phyloP scores from a whole-genome alignment of 345 rosid genomes.

The Citrus maxima region DNA sequence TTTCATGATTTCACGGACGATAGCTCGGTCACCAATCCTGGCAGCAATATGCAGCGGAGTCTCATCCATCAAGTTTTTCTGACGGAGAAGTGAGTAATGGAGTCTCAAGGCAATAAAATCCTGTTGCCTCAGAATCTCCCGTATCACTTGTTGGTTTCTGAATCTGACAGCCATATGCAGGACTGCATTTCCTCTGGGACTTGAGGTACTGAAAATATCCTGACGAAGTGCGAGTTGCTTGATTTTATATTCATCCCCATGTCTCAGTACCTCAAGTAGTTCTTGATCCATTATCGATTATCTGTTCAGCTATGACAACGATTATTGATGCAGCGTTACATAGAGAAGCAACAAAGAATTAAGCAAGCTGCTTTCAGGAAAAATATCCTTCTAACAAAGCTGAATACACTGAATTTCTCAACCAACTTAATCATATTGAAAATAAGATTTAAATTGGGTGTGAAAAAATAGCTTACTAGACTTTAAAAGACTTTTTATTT shows the following conservation, averaged over 20 bases:
- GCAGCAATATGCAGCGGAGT: conserved; percentile 8
- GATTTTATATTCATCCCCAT: not conserved
- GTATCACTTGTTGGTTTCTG: not conserved
- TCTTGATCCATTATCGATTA: not conserved
- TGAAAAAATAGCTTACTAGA: too few species aligned
- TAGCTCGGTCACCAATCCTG: not conserved
- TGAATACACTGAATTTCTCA: too few species aligned
- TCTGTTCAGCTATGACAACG: not conserved
- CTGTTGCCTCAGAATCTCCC: not conserved
- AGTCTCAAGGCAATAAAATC: not conserved
- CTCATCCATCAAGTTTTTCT: not conserved
- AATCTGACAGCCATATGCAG: not conserved
- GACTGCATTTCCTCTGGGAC: not conserved
- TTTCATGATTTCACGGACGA: not conserved
- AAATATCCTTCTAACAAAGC: too few species aligned
- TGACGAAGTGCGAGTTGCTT: not conserved
- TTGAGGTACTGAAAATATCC: not conserved
- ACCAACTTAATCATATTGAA: too few species aligned
- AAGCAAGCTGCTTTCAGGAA: too few species aligned
- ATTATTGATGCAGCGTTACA: too few species aligned
- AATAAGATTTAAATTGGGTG: too few species aligned
- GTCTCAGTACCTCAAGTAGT: not conserved
- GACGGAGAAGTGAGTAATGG: not conserved
- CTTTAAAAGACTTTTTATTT: too few species aligned
- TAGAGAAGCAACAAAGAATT: too few species aligned